These are phyloP conservation scores for Phytophthora fragariae DNA, from an alignment of 352 stramenopile genomes.

Conservation along the genomic window DNA sequence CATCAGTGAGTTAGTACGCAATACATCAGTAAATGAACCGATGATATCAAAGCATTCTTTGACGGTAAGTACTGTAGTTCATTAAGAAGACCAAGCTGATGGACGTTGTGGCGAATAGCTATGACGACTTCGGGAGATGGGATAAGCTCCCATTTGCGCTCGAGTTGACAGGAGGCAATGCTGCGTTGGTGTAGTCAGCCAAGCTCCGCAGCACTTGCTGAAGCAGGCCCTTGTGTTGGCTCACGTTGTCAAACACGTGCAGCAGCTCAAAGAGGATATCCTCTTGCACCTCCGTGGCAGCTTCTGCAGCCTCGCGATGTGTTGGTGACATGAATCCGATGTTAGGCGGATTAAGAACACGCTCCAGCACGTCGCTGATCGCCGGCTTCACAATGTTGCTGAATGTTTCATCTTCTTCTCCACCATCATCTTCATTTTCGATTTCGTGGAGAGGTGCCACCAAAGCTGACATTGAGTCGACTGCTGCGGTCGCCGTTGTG, in stretches of 20 bases:
- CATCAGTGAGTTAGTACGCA: constrained; percentile 24
- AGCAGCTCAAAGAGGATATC: constrained; percentile 84
- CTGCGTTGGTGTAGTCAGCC: constrained; percentile 47
- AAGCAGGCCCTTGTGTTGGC: constrained; percentile 67
- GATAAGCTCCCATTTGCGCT: constrained; percentile 23
- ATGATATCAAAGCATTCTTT: constrained; percentile 12
- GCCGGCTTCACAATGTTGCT: constrained; percentile 79
- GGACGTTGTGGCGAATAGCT: constrained; percentile 10
- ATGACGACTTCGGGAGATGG: constrained; percentile 24
- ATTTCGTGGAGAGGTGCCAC: constrained; percentile 23
- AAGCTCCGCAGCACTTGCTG: constrained; percentile 71
- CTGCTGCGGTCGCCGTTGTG: constrained; percentile 2
- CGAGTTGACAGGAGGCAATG: constrained; percentile 14
- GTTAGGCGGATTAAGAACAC: constrained; percentile 43
- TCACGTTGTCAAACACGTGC: constrained; percentile 79
- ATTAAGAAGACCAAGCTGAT: not conserved
- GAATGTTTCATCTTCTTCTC: constrained; percentile 67
- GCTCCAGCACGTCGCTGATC: constrained; percentile 76
- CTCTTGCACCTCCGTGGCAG: constrained; percentile 61
- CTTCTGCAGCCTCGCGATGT: constrained; percentile 31
- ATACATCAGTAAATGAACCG: not conserved
- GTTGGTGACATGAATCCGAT: constrained; percentile 28
- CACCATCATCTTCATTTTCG: constrained; percentile 36
- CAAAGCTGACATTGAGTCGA: constrained; percentile 13
- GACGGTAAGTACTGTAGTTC: constrained; percentile 6